phyloP scores from a whole-genome alignment of 352 stramenopile genomes.

The Globisporangium polare region DNA sequence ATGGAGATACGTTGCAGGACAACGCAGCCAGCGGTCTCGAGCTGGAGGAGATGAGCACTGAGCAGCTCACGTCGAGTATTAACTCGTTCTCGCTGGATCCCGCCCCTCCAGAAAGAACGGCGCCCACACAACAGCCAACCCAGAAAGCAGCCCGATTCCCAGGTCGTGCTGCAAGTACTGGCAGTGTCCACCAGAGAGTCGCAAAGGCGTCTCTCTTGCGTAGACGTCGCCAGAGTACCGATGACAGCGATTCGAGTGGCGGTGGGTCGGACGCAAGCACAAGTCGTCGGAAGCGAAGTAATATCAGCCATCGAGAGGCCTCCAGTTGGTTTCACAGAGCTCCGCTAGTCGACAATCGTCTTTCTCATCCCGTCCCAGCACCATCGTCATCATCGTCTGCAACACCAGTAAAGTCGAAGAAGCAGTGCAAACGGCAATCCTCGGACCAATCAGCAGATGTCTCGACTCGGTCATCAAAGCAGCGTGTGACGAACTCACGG shows the following conservation, averaged over 20 bases:
- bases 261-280: slow-evolving; percentile 39
- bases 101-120: not conserved
- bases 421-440: slow-evolving; percentile 47
- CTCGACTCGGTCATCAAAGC: slow-evolving; percentile 30
- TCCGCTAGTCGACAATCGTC: no score
- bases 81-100: slow-evolving; percentile 34
- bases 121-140: no score
- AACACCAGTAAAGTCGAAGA: slow-evolving; percentile 31
- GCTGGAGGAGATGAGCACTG: slow-evolving; percentile 36
- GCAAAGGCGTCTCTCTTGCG: slow-evolving; percentile 25
- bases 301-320: slow-evolving; percentile 24
- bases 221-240: slow-evolving; percentile 41
- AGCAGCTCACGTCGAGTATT: slow-evolving; percentile 53
- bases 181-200: not conserved
- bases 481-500: slow-evolving; percentile 28
- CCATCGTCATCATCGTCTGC: not conserved
- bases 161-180: not conserved
- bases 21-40: slow-evolving; percentile 21
- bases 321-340: slow-evolving; percentile 17
- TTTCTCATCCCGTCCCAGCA: not conserved
- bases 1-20: not conserved
- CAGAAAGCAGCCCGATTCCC: not conserved
- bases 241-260: slow-evolving; percentile 65
- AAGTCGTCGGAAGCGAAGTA: slow-evolving; percentile 63
- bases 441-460: slow-evolving; percentile 34